Percentiles rank a stretch among this genome's conserved stretches.
Conservation (phyloP, 2,329 filamentous ascomycete genomes). For the Plenodomus biglobosus region DNA sequence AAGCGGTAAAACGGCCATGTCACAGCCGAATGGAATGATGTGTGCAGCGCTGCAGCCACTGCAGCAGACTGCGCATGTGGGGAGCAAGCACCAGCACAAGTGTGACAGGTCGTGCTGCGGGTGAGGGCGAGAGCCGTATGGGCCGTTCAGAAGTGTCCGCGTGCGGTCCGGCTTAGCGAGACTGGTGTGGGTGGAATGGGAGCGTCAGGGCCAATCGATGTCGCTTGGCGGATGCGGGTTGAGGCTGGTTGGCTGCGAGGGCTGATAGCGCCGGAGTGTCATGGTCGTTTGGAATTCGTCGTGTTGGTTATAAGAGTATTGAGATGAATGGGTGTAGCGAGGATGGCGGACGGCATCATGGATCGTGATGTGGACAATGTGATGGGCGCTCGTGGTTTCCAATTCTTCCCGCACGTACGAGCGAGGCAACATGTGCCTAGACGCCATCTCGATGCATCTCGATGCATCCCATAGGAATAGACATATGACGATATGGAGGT, state of each 20-base stretch:
- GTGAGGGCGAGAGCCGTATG: slow-evolving; percentile 32
- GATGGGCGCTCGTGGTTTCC: slow-evolving; percentile 10
- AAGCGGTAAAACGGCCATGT: neutral
- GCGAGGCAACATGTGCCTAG: slow-evolving; percentile 18
- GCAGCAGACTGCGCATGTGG: slow-evolving; percentile 6
- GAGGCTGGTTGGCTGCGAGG: slow-evolving; percentile 29
- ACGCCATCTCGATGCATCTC: slow-evolving; percentile 23
- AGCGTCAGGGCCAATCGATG: slow-evolving; percentile 27
- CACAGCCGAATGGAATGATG: slow-evolving; percentile 14
- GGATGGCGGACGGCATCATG: neutral
- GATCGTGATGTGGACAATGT: neutral
- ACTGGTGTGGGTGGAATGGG: slow-evolving; percentile 23
- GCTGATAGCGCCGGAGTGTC: slow-evolving; percentile 15
- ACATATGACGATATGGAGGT: neutral
- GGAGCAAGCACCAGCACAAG: slow-evolving; percentile 18
- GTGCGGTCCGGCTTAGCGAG: slow-evolving; percentile 37
- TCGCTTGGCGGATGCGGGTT: slow-evolving; percentile 36
- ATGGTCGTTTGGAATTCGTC: neutral
- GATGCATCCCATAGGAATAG: slow-evolving; percentile 5
- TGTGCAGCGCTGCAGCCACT: too few species aligned
- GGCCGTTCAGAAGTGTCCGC: slow-evolving; percentile 7
- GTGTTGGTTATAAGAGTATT: slow-evolving; percentile 17
- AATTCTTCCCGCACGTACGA: slow-evolving; percentile 8
- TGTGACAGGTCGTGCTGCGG: slow-evolving; percentile 39
- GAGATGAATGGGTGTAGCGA: neutral